Percentiles rank a stretch among this genome's conserved stretches.
These are phyloP conservation scores for Boletus speciosus DNA, from an alignment of 768 basidiomycete species.

Conservation along the genomic window DNA sequence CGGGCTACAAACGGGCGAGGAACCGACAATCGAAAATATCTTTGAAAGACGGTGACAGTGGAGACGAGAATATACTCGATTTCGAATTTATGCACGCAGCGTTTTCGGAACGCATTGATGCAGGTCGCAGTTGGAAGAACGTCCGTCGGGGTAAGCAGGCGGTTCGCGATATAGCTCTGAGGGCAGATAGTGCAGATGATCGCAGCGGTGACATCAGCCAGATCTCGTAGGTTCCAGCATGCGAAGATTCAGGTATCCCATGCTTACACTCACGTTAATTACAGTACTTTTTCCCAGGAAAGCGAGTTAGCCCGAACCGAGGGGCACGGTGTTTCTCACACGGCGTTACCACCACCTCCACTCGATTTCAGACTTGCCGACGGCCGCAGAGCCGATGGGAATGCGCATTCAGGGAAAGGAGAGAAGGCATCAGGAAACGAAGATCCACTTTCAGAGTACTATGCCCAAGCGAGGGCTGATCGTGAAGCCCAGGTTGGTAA, in stretches of 20 bases:
- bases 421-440: constrained; percentile 4
- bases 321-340: constrained; percentile 6
- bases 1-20: constrained; percentile 33
- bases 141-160: background rate
- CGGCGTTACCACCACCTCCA: constrained; percentile 25
- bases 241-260: background rate
- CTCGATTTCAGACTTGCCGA: constrained; percentile 12
- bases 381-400: background rate
- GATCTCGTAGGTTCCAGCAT: constrained; percentile 42
- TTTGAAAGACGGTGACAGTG: background rate
- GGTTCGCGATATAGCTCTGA: background rate
- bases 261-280: constrained; percentile 7
- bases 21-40: constrained; percentile 9
- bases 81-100: constrained; percentile 46
- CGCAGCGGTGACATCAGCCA: constrained; percentile 37
- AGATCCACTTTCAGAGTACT: constrained; percentile 68
- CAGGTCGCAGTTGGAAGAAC: constrained; percentile 32
- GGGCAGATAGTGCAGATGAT: background rate
- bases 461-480: constrained; percentile 52
- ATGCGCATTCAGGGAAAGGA: background rate
- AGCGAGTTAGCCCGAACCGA: background rate
- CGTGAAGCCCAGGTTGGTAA: constrained; percentile 40
- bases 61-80: constrained; percentile 23
- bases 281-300: constrained; percentile 39
- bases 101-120: constrained; percentile 46